Percentiles rank a stretch among this genome's conserved stretches.
phyloP scores from a whole-genome alignment of 2,329 filamentous ascomycete species.

The Pestalotiopsis sp. region DNA sequence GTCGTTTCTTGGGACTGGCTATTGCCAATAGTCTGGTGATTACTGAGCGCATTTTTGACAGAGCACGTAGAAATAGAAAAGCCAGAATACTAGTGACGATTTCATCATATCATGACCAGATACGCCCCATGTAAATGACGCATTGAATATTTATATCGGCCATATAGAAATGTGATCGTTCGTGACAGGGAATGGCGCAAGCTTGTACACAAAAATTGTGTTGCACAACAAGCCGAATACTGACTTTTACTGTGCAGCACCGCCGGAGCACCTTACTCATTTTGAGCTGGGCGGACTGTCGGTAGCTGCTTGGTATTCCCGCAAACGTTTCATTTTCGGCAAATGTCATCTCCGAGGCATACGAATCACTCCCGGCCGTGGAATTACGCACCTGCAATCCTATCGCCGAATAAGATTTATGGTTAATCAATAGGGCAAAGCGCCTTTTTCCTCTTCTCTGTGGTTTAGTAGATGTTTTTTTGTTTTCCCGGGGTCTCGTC shows the following conservation, averaged over 20 bases:
- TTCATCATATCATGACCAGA: background rate
- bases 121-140: background rate
- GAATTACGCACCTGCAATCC: background rate
- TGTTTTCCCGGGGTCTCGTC: background rate
- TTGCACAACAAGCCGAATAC: too few relatives aligned
- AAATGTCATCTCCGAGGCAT: slow-evolving; percentile 12
- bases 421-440: slow-evolving; percentile 1
- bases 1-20: background rate
- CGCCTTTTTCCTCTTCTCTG: background rate
- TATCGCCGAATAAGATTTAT: background rate
- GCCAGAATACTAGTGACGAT: too few relatives aligned
- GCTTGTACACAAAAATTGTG: background rate
- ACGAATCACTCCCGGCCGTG: slow-evolving; percentile 5
- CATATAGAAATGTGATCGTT: background rate
- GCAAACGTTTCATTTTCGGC: slow-evolving; percentile 9
- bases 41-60: background rate
- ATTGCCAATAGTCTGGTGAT: background rate
- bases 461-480: background rate
- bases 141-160: background rate
- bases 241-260: background rate
- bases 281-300: background rate
- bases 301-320: slow-evolving; percentile 6
- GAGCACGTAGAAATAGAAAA: background rate
- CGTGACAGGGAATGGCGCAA: background rate
- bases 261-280: background rate